Evolutionary conservation across 2,329 filamentous ascomycete genomes (phyloP), one percentile per base, ranked within the genome.

Genomic region (Myriosclerotinia duriaeana): DNA sequence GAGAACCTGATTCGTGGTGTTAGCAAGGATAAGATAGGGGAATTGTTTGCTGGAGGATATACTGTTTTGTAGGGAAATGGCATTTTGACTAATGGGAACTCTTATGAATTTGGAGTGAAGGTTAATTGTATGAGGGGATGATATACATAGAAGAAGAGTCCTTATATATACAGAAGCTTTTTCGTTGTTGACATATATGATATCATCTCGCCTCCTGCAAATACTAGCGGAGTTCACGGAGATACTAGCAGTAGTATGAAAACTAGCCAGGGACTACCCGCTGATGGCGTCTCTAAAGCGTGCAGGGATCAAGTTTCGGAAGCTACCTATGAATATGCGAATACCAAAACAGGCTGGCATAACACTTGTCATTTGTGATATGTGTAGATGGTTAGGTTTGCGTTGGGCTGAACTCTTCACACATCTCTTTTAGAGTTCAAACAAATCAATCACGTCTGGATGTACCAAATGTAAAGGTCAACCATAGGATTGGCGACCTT

Each of bases 1-100:
- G 63, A 87, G 80, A 34, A 85, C 78, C 48, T 81, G 81, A 59
- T 83, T 83, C 11, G 3, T 17, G 17, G 6, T 60, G 12, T 60
- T 5, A 48, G 56, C 5, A 15, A 60, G 14, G 42, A 3, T 34
- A 12, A 36, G 12, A 12, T 48, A 11, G 5, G 34, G 1, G 30
- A 5, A 8, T 26, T 7, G 3, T 22, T 1, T 22, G n/a, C 15
- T 8, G 34, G 26, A 12, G 12, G 7, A 34, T 30, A 22, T 60
- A 36, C 56, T n/a, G 42, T 48, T 36, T 60, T 48, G 20, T 60
- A 60, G 12, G 42, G 12, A 22, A 60, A 60, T 14, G 56, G 20
- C 56, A 60, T 60, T 60, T 48, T 60, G 7, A 2, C 4, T 22
- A 36, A 53, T 30, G 14, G 30, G 15, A 0, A 17, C 14, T 38